phyloP scores from a whole-genome alignment of 352 stramenopile genomes.

The Pythium rishiriense region DNA sequence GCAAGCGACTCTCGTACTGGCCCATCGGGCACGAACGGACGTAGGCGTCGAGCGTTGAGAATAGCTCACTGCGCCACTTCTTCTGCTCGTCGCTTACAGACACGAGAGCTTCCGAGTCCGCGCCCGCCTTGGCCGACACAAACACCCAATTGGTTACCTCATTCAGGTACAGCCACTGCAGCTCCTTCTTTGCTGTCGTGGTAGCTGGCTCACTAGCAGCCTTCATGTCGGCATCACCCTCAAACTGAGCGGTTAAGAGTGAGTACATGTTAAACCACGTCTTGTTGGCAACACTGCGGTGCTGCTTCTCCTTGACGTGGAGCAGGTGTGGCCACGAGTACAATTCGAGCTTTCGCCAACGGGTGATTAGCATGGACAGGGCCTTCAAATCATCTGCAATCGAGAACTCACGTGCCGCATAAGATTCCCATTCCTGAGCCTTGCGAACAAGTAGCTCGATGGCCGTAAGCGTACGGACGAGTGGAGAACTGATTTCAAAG shows the following conservation, averaged over 20 bases:
- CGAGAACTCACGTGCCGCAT: conserved; percentile 91
- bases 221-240: conserved; percentile 36
- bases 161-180: conserved; percentile 66
- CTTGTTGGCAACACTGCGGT: conserved; percentile 73
- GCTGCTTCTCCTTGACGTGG: conserved; percentile 83
- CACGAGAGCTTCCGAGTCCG: background rate
- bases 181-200: conserved; percentile 24
- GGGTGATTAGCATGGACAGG: conserved; percentile 94
- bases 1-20: conserved; percentile 90
- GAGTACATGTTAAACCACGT: conserved; percentile 90
- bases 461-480: conserved; percentile 92
- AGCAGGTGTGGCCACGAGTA: conserved; percentile 97
- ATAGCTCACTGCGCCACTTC: conserved; percentile 78
- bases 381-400: conserved; percentile 90
- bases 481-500: conserved; percentile 83
- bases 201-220: background rate
- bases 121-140: conserved; percentile 21
- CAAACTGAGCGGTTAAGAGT: conserved; percentile 76
- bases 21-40: conserved; percentile 87
- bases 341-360: conserved; percentile 98
- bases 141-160: conserved; percentile 70
- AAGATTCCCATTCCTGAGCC: conserved; percentile 98
- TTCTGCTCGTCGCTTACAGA: conserved; percentile 39
- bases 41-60: conserved; percentile 91
- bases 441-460: conserved; percentile 96